phyloP scores from a whole-genome alignment of 2,329 filamentous ascomycete species.

The Penicillium oxalicum region DNA sequence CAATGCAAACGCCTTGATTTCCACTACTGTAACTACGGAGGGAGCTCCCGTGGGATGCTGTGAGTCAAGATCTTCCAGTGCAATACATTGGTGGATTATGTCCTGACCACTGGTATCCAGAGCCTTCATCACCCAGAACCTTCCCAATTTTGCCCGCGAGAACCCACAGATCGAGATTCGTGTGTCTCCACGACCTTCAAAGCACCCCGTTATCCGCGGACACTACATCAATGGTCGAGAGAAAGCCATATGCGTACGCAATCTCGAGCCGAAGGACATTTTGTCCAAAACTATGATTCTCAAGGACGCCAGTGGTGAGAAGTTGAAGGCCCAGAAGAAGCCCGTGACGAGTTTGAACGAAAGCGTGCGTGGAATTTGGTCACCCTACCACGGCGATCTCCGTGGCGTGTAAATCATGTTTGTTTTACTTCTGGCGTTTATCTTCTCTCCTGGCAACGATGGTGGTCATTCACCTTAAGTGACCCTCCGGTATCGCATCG shows the following conservation, averaged over 20 bases:
- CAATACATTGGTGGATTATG: too few species aligned
- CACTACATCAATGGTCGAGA: slow-evolving; percentile 87
- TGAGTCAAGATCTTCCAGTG: slow-evolving; percentile 39
- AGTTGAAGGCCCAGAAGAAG: slow-evolving; percentile 50
- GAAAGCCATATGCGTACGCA: slow-evolving; percentile 83
- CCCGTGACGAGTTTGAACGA: slow-evolving; percentile 58
- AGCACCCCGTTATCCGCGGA: slow-evolving; percentile 82
- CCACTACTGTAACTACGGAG: slow-evolving; percentile 95
- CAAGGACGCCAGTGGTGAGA: slow-evolving; percentile 44
- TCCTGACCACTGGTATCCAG: slow-evolving; percentile 40
- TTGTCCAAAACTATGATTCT: slow-evolving; percentile 62
- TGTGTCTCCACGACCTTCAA: slow-evolving; percentile 81
- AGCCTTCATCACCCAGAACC: slow-evolving; percentile 70
- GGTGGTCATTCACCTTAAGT: slow-evolving; percentile 3
- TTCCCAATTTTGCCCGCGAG: slow-evolving; percentile 68
- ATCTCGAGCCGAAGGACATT: slow-evolving; percentile 74
- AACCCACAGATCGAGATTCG: slow-evolving; percentile 89
- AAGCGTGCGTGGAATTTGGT: slow-evolving; percentile 61
- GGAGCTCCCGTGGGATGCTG: slow-evolving; percentile 94
- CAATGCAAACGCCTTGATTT: slow-evolving; percentile 96
- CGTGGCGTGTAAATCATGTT: slow-evolving; percentile 41
- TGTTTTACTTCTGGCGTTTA: slow-evolving; percentile 9
- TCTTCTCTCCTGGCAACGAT: slow-evolving; percentile 2
- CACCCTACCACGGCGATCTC: slow-evolving; percentile 55
- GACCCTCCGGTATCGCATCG: slow-evolving; percentile 13